phyloP scores from a whole-genome alignment of 768 basidiomycete genomes.

The Macrolepiota albuminosa region DNA sequence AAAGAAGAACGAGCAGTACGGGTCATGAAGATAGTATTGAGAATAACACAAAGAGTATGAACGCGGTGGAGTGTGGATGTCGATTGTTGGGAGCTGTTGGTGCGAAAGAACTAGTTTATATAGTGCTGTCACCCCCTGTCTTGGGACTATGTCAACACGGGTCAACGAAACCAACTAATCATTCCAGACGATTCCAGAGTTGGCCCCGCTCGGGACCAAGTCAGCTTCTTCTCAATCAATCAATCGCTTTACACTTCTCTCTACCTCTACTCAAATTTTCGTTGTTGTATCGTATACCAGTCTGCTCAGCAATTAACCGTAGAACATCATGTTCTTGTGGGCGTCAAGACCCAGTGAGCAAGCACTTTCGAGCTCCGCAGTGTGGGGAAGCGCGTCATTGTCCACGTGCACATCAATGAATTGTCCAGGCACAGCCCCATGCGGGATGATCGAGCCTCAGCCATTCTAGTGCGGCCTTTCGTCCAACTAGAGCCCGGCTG shows the following conservation, averaged over 20 bases:
- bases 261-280: not conserved
- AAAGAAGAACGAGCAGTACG: constrained; percentile 71
- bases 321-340: not conserved
- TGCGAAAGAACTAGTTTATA: constrained; percentile 15
- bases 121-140: constrained; percentile 16
- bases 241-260: not conserved
- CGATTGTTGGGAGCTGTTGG: constrained; percentile 2
- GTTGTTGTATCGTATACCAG: not conserved
- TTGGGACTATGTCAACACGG: constrained; percentile 14
- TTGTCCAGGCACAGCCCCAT: not conserved
- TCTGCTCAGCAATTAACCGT: not conserved
- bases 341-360: not conserved
- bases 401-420: constrained; percentile 7
- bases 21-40: constrained; percentile 47
- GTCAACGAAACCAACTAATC: constrained; percentile 12
- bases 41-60: not conserved
- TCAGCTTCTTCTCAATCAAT: not conserved
- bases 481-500: not conserved
- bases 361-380: not conserved
- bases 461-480: not conserved
- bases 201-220: not conserved
- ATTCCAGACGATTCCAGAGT: constrained; percentile 15
- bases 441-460: not conserved
- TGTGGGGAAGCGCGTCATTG: constrained; percentile 11
- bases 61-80: not conserved